Percentiles rank a stretch among this genome's conserved stretches.
Evolutionary conservation across 1,139 yeast genomes (phyloP).

Genomic region (Blastobotrys ciferrii): DNA sequence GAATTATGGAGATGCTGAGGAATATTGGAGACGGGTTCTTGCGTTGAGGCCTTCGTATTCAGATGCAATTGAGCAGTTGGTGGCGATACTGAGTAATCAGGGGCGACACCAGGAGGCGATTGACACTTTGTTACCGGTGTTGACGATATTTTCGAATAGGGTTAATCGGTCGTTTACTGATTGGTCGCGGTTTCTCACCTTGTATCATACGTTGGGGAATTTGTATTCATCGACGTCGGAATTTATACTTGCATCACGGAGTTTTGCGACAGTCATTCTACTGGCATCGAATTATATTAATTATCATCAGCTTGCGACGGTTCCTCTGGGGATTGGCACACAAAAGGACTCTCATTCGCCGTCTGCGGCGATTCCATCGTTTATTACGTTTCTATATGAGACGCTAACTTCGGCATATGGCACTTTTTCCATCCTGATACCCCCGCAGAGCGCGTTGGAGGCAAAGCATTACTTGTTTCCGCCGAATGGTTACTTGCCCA

Average conservation of each 20-base stretch:
- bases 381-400: constrained; percentile 10
- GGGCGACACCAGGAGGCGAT: constrained; percentile 26
- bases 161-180: constrained; percentile 14
- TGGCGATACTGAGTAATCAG: constrained; percentile 24
- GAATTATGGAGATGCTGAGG: constrained; percentile 23
- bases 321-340: constrained; percentile 10
- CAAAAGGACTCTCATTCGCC: constrained; percentile 10
- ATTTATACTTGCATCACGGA: constrained; percentile 22
- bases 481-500: constrained; percentile 22
- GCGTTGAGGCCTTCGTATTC: constrained; percentile 26
- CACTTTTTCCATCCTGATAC: constrained; percentile 14
- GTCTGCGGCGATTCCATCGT: constrained; percentile 9
- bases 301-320: background rate
- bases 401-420: constrained; percentile 8
- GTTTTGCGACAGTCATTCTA: constrained; percentile 25
- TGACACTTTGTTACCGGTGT: constrained; percentile 19
- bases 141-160: constrained; percentile 17
- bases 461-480: constrained; percentile 21
- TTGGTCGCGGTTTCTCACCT: constrained; percentile 30
- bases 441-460: constrained; percentile 21
- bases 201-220: constrained; percentile 34
- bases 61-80: constrained; percentile 32
- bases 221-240: constrained; percentile 23
- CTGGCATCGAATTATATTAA: constrained; percentile 14
- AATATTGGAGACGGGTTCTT: constrained; percentile 26